Evolutionary conservation across 2,329 filamentous ascomycete genomes (phyloP), one percentile per base, ranked within the genome.

Genomic region (Zymoseptoria tritici): DNA sequence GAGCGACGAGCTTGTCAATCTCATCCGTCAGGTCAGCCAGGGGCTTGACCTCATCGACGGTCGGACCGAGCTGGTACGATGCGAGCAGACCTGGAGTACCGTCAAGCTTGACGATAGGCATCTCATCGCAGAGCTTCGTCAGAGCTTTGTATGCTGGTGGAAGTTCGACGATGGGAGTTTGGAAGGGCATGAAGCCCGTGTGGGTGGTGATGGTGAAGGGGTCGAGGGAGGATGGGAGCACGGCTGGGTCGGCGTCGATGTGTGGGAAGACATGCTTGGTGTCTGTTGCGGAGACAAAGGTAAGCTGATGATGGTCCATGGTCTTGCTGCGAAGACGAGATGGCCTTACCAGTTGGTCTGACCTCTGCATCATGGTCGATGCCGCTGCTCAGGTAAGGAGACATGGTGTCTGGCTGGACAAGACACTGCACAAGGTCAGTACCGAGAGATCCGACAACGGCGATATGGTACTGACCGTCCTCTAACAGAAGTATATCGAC

Each of bases 81-180:
- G 90, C 90, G 54, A 97, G 83, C 6, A 96, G 82, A 20, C 92
- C 92, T 0, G 90, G 86, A 42, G 81, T 79, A 1, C 91, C 91
- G 60, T 87, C 84, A 8, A 82, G 76, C 55, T 84, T 94, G 77
- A 84, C 84, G 73, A 96, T 87, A 24, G 92, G 90, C 84, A 94
- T 90, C 61, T 86, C 84, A 60, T 85, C 80, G 31, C 93, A 81
- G 62, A 96, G 80, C 22, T 84, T 84, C 73, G 90, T 85, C 36
- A 96, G 80, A 3, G 83, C 77, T 42, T 85, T 81, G 71, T 96
- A 97, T 72, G 88, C 88, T 13, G 80, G 66, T 20, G 92, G 91
- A 0, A 96, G 83, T 9, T 79, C 73, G 54, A 74, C 68, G 26
- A 77, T 63, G 54, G 77, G 78, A 20, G 78, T 73, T 55, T 75